Conservation (phyloP, 345 rosid species). For the Arabis alpina region DNA sequence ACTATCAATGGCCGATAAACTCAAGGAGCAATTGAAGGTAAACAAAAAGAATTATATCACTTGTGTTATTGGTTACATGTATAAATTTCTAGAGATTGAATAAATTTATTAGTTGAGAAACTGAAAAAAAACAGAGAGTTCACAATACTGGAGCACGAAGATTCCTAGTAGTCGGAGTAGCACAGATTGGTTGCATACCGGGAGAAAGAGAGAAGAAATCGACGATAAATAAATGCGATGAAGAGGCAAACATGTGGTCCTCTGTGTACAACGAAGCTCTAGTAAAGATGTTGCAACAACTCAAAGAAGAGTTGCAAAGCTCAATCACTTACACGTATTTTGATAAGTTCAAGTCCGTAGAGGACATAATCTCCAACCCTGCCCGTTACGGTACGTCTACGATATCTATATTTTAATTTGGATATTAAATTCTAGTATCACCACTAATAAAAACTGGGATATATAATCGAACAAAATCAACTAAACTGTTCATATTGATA, state of each 20-base stretch:
- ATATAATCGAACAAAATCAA: neutral
- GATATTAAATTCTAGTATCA: neutral
- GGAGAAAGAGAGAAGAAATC: conserved; percentile 47
- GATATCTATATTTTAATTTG: neutral
- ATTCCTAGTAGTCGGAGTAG: conserved; percentile 57
- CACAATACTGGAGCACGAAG: conserved; percentile 54
- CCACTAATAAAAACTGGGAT: neutral
- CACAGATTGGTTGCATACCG: conserved; percentile 64
- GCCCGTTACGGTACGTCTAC: conserved; percentile 50
- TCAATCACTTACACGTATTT: conserved; percentile 56
- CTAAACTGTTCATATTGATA: neutral
- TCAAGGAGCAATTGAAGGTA: conserved; percentile 71
- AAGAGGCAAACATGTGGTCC: conserved; percentile 49
- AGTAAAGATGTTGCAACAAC: conserved; percentile 45
- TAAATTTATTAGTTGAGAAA: neutral
- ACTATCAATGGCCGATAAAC: conserved; percentile 49
- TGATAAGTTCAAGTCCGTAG: conserved; percentile 52
- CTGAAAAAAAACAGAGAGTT: conserved; percentile 44
- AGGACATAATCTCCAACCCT: conserved; percentile 54
- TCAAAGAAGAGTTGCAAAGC: conserved; percentile 48
- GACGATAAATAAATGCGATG: conserved; percentile 48
- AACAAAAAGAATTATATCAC: neutral
- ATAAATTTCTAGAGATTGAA: neutral
- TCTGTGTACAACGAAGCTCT: conserved; percentile 53
- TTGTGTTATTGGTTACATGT: neutral